A percentile compares a stretch with the other conserved stretches of the same genome.
phyloP scores from a whole-genome alignment of 257 asterid species.

The Dorcoceras hygrometricum region DNA sequence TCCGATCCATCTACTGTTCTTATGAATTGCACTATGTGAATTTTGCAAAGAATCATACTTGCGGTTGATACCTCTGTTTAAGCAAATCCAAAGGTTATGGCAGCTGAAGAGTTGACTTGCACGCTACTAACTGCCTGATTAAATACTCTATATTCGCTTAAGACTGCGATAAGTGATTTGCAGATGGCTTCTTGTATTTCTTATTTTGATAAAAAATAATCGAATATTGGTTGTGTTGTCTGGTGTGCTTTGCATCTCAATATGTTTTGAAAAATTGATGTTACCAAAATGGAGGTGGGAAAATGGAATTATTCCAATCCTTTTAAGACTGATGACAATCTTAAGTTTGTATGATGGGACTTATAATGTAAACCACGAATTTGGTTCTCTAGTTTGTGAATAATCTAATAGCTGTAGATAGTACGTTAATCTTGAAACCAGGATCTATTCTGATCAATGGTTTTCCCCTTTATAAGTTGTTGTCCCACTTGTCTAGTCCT shows the following conservation, averaged over 20 bases:
- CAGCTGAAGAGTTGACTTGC: neutral
- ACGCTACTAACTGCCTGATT: neutral
- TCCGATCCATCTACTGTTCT: neutral
- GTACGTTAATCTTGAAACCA: neutral
- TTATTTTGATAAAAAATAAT: constrained; percentile 8
- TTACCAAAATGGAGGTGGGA: neutral
- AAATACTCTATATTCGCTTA: neutral
- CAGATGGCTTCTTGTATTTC: neutral
- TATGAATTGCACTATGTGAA: neutral
- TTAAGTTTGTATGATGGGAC: neutral
- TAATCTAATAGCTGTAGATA: neutral
- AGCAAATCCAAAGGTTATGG: neutral
- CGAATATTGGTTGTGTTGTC: constrained; percentile 9
- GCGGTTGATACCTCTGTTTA: neutral
- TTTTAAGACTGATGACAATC: neutral
- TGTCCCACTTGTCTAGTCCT: neutral
- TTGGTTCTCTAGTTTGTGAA: neutral
- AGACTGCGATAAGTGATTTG: constrained; percentile 3
- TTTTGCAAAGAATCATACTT: neutral
- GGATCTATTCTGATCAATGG: constrained; percentile 15
- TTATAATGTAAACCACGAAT: neutral
- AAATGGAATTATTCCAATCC: neutral
- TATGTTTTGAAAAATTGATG: neutral
- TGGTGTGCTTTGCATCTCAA: neutral
- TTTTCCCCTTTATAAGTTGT: neutral